Evolutionary conservation across 345 rosid species (phyloP), one percentile per base, ranked within the genome.

Genomic region (Heritiera fomes): DNA sequence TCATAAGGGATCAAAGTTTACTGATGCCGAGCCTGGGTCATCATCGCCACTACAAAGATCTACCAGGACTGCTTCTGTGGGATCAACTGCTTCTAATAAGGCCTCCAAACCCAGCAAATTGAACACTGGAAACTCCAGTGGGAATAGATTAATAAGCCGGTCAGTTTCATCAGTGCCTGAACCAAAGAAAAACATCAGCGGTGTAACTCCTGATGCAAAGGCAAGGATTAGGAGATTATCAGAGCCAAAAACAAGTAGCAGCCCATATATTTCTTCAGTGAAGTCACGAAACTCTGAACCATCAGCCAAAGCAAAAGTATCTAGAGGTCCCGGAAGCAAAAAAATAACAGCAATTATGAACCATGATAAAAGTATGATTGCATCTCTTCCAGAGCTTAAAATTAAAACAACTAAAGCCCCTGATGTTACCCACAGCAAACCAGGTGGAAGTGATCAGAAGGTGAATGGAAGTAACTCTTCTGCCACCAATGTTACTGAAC

Each of bases 341-440:
- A 92, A 93, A 80, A 62, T 94, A 85, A 90, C 97, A 61, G 98
- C 94, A 72, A 90, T 95, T 49, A 71, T 93, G 83, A 91, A 91
- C 88, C 83, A 90, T 76, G 98, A 95, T 80, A 91, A 87, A 84
- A 85, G 85, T 71, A 95, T 85, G 87, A 90, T 86, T 9, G 93
- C 97, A 34, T 91, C 94, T 73, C 94, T 94, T 77, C 94, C 95
- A 0, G 97, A 89, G 80, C 89, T 94, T 77, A 96, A 89, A 83
- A 85, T 89, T 62, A 89, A 81, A 86, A 80, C 86, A 73, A 6
- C 82, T 20, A 89, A 88, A 83, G 81, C 81, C 69, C 75, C 86
- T 76, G 81, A 80, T 66, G 84, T 75, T 82, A 78, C 64, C 67
- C 69, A 28, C 40, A 83, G 80, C 52, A 87, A 87, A 73, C 80